Base-by-base conservation (phyloP, 257 asterid genomes). In the Solanum tarijense region DNA sequence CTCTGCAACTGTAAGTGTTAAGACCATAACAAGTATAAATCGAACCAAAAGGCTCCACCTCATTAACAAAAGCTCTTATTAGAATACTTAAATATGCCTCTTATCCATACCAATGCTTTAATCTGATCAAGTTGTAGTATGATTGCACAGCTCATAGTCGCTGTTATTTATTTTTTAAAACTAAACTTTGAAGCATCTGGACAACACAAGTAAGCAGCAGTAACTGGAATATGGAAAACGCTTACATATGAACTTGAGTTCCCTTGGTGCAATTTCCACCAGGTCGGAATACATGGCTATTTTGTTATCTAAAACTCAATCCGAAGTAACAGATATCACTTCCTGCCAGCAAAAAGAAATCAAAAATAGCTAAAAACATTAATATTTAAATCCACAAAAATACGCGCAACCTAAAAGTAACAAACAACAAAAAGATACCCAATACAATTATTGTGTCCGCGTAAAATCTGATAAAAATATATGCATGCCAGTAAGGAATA, bases 261-360 rank as follows among this genome's bases (percentile, higher is more conserved):
- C 94, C 66, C 46, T 68, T 0, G 94, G 94, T 38, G 87, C 88
- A 62, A 92, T 87, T 62, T 90, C 94, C 73, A 92, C 86, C 81
- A 90, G 91, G n/a, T 90, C 88, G 18, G 38, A 71, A 89, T 82
- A 83, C 93, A 92, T 92, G 38, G 66, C 89, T 83, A 29, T 88
- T 83, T 60, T 10, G n/a, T 62, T 88, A 36, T 73, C 84, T 72
- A 60, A 52, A 29, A 84, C 35, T 23, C 60, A 34, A 36, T 39
- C 76, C 16, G 31, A 52, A 60, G 68, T 60, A n/a, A 21, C 36
- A 73, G 74, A 55, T 3, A 43, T 6, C 88, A 82, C 69, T 38
- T 62, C 87, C 92, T 83, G 93, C 88, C 60, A 74, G 34, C 20
- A 72, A 41, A n/a, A 35, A 4, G 39, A 43, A 36, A 79, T 9